phyloP scores from a whole-genome alignment of 352 stramenopile species.

The Phytophthora hybrid region DNA sequence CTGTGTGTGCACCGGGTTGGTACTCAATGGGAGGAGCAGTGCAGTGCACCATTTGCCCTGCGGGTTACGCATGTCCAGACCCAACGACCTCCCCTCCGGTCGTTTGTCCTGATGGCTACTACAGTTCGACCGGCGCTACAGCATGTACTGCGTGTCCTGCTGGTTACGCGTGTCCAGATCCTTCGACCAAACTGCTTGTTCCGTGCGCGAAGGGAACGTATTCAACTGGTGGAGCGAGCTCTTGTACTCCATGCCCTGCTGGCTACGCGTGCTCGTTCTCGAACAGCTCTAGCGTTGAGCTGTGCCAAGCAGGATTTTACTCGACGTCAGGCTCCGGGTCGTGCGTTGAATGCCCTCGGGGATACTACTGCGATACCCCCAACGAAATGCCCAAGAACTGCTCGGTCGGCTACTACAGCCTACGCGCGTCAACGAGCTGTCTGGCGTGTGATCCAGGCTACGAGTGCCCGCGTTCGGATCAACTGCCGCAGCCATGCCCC shows the following conservation, averaged over 20 bases:
- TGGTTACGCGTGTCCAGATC: constrained; percentile 81
- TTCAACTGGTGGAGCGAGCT: constrained; percentile 53
- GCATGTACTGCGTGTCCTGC: constrained; percentile 67
- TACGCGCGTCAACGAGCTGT: constrained; percentile 73
- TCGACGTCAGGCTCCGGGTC: constrained; percentile 57
- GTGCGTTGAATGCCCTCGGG: constrained; percentile 83
- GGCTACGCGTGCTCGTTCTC: constrained; percentile 81
- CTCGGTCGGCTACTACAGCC: constrained; percentile 82
- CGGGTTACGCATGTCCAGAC: constrained; percentile 61
- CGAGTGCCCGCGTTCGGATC: constrained; percentile 79
- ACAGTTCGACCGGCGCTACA: constrained; percentile 60
- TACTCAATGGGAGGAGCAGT: constrained; percentile 48
- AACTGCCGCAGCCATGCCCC: constrained; percentile 80
- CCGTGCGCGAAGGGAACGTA: constrained; percentile 69
- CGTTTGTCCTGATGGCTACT: constrained; percentile 64
- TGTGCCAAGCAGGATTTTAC: constrained; percentile 73
- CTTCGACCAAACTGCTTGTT: constrained; percentile 51
- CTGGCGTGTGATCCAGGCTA: constrained; percentile 80
- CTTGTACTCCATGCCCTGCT: constrained; percentile 75
- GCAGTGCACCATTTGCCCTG: constrained; percentile 74
- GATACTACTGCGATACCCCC: constrained; percentile 80
- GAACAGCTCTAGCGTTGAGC: constrained; percentile 67
- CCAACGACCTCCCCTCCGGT: constrained; percentile 39
- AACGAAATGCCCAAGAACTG: constrained; percentile 77
- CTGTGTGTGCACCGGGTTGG: constrained; percentile 50